Percentiles rank a stretch among this genome's conserved stretches.
Evolutionary conservation across 441 rosid genomes (phyloP).

Genomic region (Aleurites moluccanus): DNA sequence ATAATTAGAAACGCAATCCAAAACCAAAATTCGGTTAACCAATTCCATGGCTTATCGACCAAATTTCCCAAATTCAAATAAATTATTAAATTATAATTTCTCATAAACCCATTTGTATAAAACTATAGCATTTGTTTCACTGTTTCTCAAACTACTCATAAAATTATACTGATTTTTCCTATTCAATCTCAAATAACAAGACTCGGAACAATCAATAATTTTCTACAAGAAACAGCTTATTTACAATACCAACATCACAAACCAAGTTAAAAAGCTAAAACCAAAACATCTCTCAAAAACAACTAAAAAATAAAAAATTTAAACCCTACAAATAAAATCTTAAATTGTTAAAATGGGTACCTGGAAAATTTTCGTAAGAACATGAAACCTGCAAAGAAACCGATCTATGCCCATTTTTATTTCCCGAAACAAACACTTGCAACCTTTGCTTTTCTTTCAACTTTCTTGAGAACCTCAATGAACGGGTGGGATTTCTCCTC

Average conservation of each 20-base stretch:
- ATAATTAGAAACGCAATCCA: not conserved
- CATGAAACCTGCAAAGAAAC: conserved; percentile 43
- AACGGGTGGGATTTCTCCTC: conserved; percentile 30
- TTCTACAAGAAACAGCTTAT: not conserved
- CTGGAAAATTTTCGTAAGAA: conserved; percentile 51
- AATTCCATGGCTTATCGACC: not conserved
- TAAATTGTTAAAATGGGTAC: conserved; percentile 32
- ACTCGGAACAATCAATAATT: not conserved
- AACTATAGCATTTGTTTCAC: not conserved
- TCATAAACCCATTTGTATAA: not conserved
- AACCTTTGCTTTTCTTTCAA: conserved; percentile 38
- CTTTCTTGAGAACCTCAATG: conserved; percentile 35
- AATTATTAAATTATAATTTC: not conserved
- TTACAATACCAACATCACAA: not conserved
- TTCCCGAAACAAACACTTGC: conserved; percentile 37
- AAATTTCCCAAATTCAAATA: not conserved
- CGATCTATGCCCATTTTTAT: conserved; percentile 33
- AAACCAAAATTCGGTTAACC: conserved; percentile 2
- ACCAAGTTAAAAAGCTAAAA: not conserved
- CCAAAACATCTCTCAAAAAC: too few species aligned
- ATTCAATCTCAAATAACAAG: not conserved
- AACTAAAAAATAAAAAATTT: not conserved
- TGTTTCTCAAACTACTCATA: not conserved
- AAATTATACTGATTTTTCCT: not conserved
- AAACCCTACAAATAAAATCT: not conserved